Evolutionary conservation across 768 basidiomycete genomes (phyloP).

Genomic region (Boletus rex-veris): DNA sequence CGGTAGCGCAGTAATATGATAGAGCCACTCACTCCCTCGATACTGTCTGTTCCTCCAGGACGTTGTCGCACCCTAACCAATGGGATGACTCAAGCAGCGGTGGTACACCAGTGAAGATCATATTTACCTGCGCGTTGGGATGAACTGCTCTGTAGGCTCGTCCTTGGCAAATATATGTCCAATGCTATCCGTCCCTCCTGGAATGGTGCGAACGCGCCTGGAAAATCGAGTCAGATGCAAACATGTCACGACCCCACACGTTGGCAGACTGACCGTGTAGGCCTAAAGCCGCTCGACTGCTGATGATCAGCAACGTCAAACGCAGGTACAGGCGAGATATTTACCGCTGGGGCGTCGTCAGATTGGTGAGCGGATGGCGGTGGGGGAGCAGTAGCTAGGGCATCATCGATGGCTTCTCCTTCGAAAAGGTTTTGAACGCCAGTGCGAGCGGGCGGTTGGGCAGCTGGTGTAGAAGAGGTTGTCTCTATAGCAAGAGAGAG

Average conservation of each 20-base stretch:
- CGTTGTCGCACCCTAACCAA: conserved; percentile 56
- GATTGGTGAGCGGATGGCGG: conserved; percentile 11
- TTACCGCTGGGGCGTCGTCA: background rate
- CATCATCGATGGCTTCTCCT: conserved; percentile 52
- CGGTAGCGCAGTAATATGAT: background rate
- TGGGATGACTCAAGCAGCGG: background rate
- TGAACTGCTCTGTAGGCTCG: conserved; percentile 43
- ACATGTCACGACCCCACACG: background rate
- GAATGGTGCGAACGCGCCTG: conserved; percentile 34
- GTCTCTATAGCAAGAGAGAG: conserved; percentile 2
- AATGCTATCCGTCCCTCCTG: conserved; percentile 30
- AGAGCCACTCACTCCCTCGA: conserved; percentile 37
- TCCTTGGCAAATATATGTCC: conserved; percentile 45
- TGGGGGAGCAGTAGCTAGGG: conserved; percentile 54
- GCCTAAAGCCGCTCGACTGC: conserved; percentile 32
- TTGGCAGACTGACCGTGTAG: conserved; percentile 43
- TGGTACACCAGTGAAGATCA: background rate
- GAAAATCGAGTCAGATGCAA: conserved; percentile 1
- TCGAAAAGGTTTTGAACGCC: conserved; percentile 11
- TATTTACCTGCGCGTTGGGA: conserved; percentile 64
- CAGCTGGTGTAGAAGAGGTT: conserved; percentile 4
- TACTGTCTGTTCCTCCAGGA: conserved; percentile 65
- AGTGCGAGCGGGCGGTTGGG: background rate
- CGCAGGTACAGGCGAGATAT: background rate
- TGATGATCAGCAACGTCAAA: background rate